Evolutionary conservation across 208 protist genomes (phyloP).

Genomic region (Trypanosoma scelopori): DNA sequence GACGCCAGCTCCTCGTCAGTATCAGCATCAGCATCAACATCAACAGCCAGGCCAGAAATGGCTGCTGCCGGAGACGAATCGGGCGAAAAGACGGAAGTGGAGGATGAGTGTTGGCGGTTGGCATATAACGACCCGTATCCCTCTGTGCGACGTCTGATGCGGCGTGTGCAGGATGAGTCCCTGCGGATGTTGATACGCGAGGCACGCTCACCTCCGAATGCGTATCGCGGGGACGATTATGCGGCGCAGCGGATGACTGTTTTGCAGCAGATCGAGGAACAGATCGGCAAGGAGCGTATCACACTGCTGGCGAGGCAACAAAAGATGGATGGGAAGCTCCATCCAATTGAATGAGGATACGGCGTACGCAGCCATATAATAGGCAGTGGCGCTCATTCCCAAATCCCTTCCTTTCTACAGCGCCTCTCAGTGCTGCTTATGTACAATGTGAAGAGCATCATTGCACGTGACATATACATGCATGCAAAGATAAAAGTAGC

Average conservation of each 20-base stretch:
- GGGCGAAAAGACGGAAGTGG: conserved; percentile 1
- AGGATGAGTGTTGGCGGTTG: conserved; percentile 22
- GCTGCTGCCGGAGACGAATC: neutral
- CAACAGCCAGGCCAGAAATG: neutral
- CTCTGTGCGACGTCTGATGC: conserved; percentile 25
- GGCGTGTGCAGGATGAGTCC: conserved; percentile 27
- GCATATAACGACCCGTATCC: conserved; percentile 23
- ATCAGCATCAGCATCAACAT: too few relatives aligned
- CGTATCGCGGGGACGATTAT: conserved; percentile 24
- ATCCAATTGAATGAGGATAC: neutral
- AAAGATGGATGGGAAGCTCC: conserved; percentile 31
- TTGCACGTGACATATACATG: too few relatives aligned
- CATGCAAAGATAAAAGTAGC: too few relatives aligned
- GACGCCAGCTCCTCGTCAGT: neutral
- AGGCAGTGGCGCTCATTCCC: neutral
- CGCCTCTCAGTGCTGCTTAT: too few relatives aligned
- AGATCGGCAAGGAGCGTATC: conserved; percentile 28
- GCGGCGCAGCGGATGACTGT: conserved; percentile 30
- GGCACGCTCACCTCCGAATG: conserved; percentile 1
- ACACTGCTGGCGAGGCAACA: conserved; percentile 18
- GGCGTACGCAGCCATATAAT: neutral
- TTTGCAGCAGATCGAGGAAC: conserved; percentile 31
- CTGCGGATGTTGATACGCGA: conserved; percentile 18
- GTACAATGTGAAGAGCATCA: too few relatives aligned
- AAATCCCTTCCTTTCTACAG: neutral